Evolutionary conservation across 352 stramenopile species (phyloP).

Genomic region (Pythium aquatile): DNA sequence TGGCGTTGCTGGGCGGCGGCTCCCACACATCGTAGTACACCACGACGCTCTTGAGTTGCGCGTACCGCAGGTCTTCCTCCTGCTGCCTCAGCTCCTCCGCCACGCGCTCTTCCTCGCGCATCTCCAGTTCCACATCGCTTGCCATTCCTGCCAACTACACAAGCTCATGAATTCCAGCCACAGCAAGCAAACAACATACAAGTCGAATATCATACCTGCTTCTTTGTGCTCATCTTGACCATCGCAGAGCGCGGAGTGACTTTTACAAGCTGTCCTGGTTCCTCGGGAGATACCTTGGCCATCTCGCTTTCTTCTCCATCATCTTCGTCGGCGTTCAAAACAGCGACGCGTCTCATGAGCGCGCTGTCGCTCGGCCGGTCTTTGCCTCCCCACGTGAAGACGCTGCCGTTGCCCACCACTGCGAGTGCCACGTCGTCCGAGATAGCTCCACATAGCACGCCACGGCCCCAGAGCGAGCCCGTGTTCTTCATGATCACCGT

Average conservation of each 20-base stretch:
- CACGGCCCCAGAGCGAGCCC: conserved; percentile 86
- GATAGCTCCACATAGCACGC: conserved; percentile 73
- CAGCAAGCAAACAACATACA: neutral
- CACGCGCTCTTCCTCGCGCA: conserved; percentile 44
- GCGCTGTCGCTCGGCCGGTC: conserved; percentile 33
- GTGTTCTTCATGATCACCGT: conserved; percentile 87
- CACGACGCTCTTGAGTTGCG: conserved; percentile 61
- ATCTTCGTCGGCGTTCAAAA: conserved; percentile 32
- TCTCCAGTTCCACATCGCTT: conserved; percentile 42
- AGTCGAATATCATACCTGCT: conserved; percentile 13
- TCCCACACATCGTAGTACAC: conserved; percentile 90
- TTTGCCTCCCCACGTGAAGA: conserved; percentile 91
- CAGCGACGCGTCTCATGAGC: conserved; percentile 21
- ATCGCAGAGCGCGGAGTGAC: conserved; percentile 27
- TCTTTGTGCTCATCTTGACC: conserved; percentile 28
- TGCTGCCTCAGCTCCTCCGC: conserved; percentile 46
- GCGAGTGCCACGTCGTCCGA: conserved; percentile 88
- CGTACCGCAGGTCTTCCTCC: conserved; percentile 53
- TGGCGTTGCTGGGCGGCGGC: conserved; percentile 75
- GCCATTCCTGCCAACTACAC: conserved; percentile 38
- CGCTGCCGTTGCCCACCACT: conserved; percentile 69
- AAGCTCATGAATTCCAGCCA: neutral
- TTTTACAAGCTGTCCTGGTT: conserved; percentile 3
- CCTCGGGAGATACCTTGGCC: neutral
- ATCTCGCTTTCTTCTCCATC: conserved; percentile 18